Base-by-base conservation (phyloP, 208 protist genomes). In the Wallacemonas sp. region DNA sequence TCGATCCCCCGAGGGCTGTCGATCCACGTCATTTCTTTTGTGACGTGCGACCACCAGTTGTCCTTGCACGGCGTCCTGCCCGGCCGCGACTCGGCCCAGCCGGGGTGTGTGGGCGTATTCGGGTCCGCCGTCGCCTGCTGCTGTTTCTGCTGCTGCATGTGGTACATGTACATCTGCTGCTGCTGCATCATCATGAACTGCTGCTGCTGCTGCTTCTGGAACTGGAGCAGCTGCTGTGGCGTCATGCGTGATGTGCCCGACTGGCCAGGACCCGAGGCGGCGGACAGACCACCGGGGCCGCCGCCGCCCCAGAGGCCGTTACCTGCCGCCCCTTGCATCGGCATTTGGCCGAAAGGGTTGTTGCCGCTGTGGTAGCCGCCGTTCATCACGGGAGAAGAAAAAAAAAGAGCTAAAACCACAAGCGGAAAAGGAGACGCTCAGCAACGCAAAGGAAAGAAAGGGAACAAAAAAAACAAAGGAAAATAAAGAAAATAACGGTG, bases 11-110 rank as follows among this genome's bases (percentile, higher is more conserved):
- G 42, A 1, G 78, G 78, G 50, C 78, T 84, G 33, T 73, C 65
- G 32, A 84, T 67, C 30, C 38, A 45, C 24, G 50, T 66, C 59
- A 84, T 80, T 0, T 80, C 58, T 2, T 64, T 26, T 26, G 53
- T 22, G 2, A 79, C 78, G 26, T 69, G 61, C 17, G 64, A 70
- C 73, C 78, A 83, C 78, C 78, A 83, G 26, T 70, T 46, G 1
- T 68, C 48, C 22, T 61, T 73, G 67, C 66, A 79, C 1, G 73
- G 63, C 12, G 78, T 83, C 2, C 70, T 60, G 4, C 57, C 53
- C 10, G 63, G 64, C 0, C 61, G 54, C 22, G 63, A 66, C 37
- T 76, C 62, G 4, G 65, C 70, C 61, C 37, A 73, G 44, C 52
- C 66, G 3, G 62, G 53, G 8, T 50, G 39, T 45, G 32, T 22